phyloP scores from a whole-genome alignment of 1,284 basidiomycete species.

The Entoloma clypeatum region DNA sequence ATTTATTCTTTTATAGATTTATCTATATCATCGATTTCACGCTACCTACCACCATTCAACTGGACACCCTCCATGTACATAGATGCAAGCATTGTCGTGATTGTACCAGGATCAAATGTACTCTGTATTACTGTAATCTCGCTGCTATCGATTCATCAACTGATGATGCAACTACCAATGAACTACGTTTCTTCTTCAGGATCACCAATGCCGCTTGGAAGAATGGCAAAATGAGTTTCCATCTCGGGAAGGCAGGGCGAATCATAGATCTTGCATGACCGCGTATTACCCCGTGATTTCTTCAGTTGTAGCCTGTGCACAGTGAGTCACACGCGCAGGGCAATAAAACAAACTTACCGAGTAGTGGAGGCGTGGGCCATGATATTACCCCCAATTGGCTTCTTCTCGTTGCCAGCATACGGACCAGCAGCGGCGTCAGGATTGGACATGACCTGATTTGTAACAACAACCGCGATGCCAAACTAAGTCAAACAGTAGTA shows the following conservation, averaged over 20 bases:
- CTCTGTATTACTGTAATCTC: constrained; percentile 14
- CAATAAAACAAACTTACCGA: constrained; percentile 43
- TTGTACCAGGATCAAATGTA: constrained; percentile 21
- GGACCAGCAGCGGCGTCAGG: constrained; percentile 92
- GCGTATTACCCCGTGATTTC: constrained; percentile 90
- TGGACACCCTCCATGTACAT: constrained; percentile 24
- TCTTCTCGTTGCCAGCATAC: constrained; percentile 90
- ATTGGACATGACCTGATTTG: constrained; percentile 98
- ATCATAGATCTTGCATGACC: constrained; percentile 97
- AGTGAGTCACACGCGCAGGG: constrained; percentile 10
- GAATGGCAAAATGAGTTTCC: constrained; percentile 94
- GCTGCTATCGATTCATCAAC: constrained; percentile 5
- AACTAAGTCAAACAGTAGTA: constrained; percentile 53
- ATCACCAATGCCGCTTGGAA: constrained; percentile 84
- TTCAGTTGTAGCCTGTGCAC: constrained; percentile 76
- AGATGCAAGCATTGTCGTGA: constrained; percentile 16
- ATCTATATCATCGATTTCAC: constrained; percentile 2
- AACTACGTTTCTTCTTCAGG: constrained; percentile 77
- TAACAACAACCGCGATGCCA: constrained; percentile 95
- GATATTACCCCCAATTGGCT: constrained; percentile 96
- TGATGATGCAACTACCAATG: constrained; percentile 6
- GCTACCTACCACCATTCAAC: constrained; percentile 33
- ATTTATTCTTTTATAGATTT: too few species aligned
- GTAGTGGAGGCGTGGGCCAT: constrained; percentile 96
- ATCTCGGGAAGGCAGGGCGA: constrained; percentile 97